Evolutionary conservation across 306 rosid species (phyloP).

Genomic region (Castanea sativa): DNA sequence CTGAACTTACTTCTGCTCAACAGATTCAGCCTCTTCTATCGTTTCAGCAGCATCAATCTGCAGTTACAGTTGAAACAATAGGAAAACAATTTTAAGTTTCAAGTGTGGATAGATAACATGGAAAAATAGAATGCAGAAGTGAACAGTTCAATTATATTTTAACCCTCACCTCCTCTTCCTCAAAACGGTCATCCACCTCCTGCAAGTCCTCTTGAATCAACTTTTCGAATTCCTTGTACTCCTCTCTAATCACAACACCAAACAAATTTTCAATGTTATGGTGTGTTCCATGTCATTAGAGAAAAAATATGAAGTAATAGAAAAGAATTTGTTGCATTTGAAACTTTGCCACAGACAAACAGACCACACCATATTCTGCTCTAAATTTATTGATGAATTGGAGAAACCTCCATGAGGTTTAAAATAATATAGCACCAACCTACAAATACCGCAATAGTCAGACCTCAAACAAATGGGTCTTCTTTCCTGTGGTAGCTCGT

Average conservation of each 20-base stretch:
- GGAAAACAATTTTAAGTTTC: conserved; percentile 2
- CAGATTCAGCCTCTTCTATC: conserved; percentile 86
- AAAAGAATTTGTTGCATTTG: neutral
- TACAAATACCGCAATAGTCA: too few relatives aligned
- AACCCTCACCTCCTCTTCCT: conserved; percentile 83
- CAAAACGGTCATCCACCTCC: conserved; percentile 86
- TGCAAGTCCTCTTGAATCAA: conserved; percentile 89
- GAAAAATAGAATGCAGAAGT: neutral
- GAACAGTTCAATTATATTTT: conserved; percentile 10
- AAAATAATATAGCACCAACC: too few relatives aligned
- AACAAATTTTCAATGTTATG: conserved; percentile 21
- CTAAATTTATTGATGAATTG: neutral
- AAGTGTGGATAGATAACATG: neutral
- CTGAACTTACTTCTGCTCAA: conserved; percentile 64
- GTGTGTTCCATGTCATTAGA: conserved; percentile 18
- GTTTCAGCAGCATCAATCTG: conserved; percentile 90
- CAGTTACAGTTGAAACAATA: conserved; percentile 19
- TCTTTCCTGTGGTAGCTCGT: too few relatives aligned
- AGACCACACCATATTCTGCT: neutral
- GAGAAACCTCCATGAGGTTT: neutral
- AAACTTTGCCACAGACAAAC: too few relatives aligned
- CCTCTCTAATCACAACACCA: conserved; percentile 61
- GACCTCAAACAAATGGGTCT: too few relatives aligned
- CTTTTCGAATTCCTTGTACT: conserved; percentile 93
- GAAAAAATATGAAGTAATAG: neutral